Conservation (phyloP, 352 stramenopile species). For the Pythium pyrilobum region DNA sequence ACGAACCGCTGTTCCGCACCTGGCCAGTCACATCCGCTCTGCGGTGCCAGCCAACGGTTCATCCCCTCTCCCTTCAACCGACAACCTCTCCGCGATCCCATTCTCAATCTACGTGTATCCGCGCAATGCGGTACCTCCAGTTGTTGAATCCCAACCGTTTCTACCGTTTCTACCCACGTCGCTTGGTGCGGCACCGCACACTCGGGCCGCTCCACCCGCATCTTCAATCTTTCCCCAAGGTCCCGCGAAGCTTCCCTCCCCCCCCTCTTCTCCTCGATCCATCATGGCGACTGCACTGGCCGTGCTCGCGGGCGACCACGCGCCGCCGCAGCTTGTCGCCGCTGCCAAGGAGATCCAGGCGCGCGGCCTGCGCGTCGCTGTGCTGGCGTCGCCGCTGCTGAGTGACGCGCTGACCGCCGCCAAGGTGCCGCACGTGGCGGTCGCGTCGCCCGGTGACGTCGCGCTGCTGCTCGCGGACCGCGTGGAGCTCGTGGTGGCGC, state of each 20-base stretch:
- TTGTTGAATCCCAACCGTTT: constrained; percentile 1
- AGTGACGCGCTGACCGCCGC: constrained; percentile 55
- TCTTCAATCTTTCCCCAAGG: constrained; percentile 12
- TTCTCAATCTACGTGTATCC: neutral
- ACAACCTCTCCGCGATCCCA: neutral
- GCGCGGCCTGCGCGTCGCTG: constrained; percentile 52
- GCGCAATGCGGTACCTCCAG: neutral
- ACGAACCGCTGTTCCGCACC: too few relatives aligned
- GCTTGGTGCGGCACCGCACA: constrained; percentile 14
- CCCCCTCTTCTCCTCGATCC: neutral
- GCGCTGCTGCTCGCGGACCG: constrained; percentile 65
- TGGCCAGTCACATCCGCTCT: too few relatives aligned
- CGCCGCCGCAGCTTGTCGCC: constrained; percentile 39
- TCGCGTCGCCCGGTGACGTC: constrained; percentile 54
- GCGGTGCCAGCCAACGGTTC: constrained; percentile 9
- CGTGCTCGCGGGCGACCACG: constrained; percentile 60
- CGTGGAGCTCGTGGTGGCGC: constrained; percentile 60
- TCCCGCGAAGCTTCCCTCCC: neutral
- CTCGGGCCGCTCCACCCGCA: neutral
- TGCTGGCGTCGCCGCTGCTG: constrained; percentile 47
- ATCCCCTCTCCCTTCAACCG: neutral
- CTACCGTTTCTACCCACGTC: constrained; percentile 7
- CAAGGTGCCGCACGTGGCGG: constrained; percentile 71
- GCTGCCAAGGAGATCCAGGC: constrained; percentile 45
- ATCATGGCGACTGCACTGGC: constrained; percentile 47